Evolutionary conservation across 257 asterid genomes (phyloP), one percentile per base, ranked within the genome.

Genomic region (Solanum clarkiae): DNA sequence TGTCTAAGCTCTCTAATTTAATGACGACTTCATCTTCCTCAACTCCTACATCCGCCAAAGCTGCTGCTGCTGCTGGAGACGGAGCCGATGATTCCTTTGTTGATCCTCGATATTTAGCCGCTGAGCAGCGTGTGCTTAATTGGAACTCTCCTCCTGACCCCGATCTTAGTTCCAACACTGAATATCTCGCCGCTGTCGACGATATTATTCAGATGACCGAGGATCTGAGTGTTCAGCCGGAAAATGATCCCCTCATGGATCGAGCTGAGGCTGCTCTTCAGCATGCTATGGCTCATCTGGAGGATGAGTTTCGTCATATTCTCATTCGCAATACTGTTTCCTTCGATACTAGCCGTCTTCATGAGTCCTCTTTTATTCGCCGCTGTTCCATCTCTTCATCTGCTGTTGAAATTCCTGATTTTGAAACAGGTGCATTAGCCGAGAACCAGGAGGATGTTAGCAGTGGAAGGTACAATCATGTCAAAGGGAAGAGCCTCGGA

Each of bases 221-320:
- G 88, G 94, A 92, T 8, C 86, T 94, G 72, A 87, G 87, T 85
- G 86, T 96, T 29, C 86, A 84, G 71, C n/a, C 87, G 20, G 84
- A 53, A 32, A 53, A 7, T 24, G 93, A 81, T 15, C 92, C 88
- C 44, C 90, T 88, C 59, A 56, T 86, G 88, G 97, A 93, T 85
- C 93, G 98, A 1, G 99, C 94, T 68, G 98, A 93, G 86, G 94
- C 86, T 80, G 93, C 97, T 13, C 89, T 96, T 79, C 98, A 95
- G 90, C 85, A 93, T 57, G 96, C 98, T 20, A 96, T 96, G 98
- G 70, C 95, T 20, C 88, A 95, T 44, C 86, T 96, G 81, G 99
- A 96, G 91, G 98, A 96, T 10, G 98, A 96, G 89, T 95, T 96
- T 84, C 96, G 97, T 8, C 94, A 90, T 29, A 84, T 92, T 47